Evolutionary conservation across 805 yeast species (phyloP), one percentile per base, ranked within the genome.

Genomic region (Brettanomyces naardenensis): DNA sequence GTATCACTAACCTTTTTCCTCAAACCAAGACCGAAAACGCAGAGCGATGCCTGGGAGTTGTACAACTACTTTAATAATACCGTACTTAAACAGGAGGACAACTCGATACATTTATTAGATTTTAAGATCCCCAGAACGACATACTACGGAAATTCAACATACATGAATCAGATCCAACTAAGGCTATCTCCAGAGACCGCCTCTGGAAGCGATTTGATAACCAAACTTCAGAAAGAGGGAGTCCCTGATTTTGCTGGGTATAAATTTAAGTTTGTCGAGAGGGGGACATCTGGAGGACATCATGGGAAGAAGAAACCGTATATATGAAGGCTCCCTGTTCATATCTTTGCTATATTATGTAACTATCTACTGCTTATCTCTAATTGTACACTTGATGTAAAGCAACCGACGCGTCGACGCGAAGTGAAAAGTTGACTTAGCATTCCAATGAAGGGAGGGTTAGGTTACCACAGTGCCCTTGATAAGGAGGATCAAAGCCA

Each of bases 1-100:
- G 6, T 21, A n/a, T 31, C 15, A 19, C 17, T 31, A 6, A 31
- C 26, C 5, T 20, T 31, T 20, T 13, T 33, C 10, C n/a, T 49
- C 13, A 31, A 28, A n/a, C 54, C 56, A 2, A 25, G 31, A 3
- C 52, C 53, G 2, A 29, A 36, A 14, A 34, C 46, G 4, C 56
- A 52, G 39, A 29, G 33, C 1, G 42, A 44, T 6, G 54, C 45
- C 1, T 53, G 57, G 56, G 37, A 35, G 15, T 33, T 53, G 4
- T 49, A 43, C 23, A 32, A 39, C 25, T 38, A 20, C 21, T 29
- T 42, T 30, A 34, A 20, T 7, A 14, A 27, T n/a, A 19, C 19
- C 3, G 35, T 31, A 11, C 11, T 42, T 18, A 9, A 23, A 28
- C 21, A 23, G 7, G 29, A 23, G 14, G 11, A 13, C n/a, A 19